phyloP scores from a whole-genome alignment of 2,329 filamentous ascomycete species.

The Ceratocystis ficicola region DNA sequence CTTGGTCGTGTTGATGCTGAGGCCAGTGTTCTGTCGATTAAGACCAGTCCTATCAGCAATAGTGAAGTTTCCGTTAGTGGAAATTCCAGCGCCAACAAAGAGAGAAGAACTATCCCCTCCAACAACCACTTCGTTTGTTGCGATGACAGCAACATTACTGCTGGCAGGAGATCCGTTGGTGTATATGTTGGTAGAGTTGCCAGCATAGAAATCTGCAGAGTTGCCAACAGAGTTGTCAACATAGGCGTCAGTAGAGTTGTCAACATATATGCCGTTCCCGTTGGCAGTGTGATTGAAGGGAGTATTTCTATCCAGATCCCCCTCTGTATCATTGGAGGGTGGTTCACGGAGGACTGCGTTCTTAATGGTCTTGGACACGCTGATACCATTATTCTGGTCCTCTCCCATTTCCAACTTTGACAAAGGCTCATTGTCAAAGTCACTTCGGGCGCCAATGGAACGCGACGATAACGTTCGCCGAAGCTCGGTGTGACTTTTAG shows the following conservation, averaged over 20 bases:
- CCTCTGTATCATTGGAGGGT: not conserved
- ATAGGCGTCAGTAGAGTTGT: not conserved
- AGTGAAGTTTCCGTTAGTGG: not conserved
- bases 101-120: not conserved
- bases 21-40: not conserved
- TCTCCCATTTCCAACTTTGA: not conserved
- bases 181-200: not conserved
- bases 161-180: not conserved
- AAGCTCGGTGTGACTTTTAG: slow-evolving; percentile 32
- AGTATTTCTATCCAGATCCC: not conserved
- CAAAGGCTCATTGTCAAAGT: slow-evolving; percentile 41
- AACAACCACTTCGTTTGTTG: not conserved
- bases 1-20: not conserved
- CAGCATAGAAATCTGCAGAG: not conserved
- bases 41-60: not conserved
- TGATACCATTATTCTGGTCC: not conserved
- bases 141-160: not conserved
- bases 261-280: not conserved
- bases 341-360: slow-evolving; percentile 4
- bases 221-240: not conserved
- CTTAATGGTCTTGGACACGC: slow-evolving; percentile 7
- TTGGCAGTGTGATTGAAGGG: not conserved
- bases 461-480: slow-evolving; percentile 71
- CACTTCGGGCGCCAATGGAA: slow-evolving; percentile 72
- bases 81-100: not conserved